Conservation (phyloP, 2,329 filamentous ascomycete species). For the Blastomyces silverae region DNA sequence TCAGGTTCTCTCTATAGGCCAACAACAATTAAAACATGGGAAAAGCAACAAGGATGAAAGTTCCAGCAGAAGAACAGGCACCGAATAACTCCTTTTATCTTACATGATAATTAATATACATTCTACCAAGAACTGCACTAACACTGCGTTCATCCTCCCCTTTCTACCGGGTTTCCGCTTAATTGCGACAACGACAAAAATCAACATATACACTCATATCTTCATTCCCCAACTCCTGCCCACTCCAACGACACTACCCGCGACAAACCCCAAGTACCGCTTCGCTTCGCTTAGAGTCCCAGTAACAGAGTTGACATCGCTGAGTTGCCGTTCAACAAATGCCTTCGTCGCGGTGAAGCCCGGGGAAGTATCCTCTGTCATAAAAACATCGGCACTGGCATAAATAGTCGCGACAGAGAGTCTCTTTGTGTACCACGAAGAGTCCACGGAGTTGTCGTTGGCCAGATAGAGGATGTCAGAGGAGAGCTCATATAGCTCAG, state of each 20-base stretch:
- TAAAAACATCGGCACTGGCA: conserved; percentile 78
- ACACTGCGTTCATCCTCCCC: background rate
- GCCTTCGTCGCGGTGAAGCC: conserved; percentile 69
- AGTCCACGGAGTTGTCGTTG: conserved; percentile 73
- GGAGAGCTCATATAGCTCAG: conserved; percentile 71
- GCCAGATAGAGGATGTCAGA: conserved; percentile 90
- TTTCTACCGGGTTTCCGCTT: background rate
- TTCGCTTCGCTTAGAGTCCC: conserved; percentile 57
- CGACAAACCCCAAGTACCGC: conserved; percentile 78
- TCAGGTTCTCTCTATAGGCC: background rate
- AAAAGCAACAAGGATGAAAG: conserved; percentile 2
- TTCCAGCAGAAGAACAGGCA: background rate
- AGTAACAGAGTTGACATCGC: conserved; percentile 60
- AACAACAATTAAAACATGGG: background rate
- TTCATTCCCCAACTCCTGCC: conserved; percentile 80
- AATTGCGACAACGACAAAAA: background rate
- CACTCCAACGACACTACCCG: conserved; percentile 67
- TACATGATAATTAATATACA: conserved; percentile 1
- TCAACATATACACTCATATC: conserved; percentile 47
- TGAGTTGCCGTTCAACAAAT: conserved; percentile 69
- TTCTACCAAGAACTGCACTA: background rate
- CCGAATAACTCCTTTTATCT: background rate
- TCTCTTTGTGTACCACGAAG: conserved; percentile 77
- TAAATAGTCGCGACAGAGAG: conserved; percentile 59
- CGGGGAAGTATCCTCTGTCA: conserved; percentile 76